A percentile compares a stretch with the other conserved stretches of the same genome.
phyloP scores from a whole-genome alignment of 2,329 filamentous ascomycete genomes.

The Xylaria sp. region DNA sequence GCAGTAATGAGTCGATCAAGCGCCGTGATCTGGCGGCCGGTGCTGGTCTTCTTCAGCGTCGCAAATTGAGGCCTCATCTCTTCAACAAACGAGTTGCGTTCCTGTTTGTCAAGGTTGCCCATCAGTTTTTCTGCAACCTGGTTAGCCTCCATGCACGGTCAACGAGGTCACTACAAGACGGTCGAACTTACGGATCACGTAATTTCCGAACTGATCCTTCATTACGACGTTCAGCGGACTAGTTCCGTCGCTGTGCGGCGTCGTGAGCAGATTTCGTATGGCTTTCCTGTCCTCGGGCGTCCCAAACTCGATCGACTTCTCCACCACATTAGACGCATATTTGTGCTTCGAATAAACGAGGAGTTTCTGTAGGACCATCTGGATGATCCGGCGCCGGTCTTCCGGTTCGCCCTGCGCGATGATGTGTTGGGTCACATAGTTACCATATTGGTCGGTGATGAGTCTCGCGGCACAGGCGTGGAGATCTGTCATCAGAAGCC shows the following conservation, averaged over 20 bases:
- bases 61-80: conserved; percentile 66
- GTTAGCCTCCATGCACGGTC: conserved; percentile 23
- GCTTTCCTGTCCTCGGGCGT: conserved; percentile 67
- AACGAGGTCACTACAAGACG: background rate
- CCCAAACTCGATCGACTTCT: conserved; percentile 82
- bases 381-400: conserved; percentile 74
- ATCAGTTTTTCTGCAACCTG: conserved; percentile 74
- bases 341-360: conserved; percentile 88
- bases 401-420: conserved; percentile 75
- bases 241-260: conserved; percentile 64
- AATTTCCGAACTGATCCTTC: conserved; percentile 92
- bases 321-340: conserved; percentile 95
- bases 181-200: conserved; percentile 84
- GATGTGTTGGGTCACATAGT: conserved; percentile 94
- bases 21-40: conserved; percentile 67
- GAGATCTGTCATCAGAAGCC: conserved; percentile 75
- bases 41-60: conserved; percentile 64
- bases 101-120: conserved; percentile 59
- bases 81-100: conserved; percentile 55
- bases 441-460: conserved; percentile 87
- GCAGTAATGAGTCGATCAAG: conserved; percentile 59
- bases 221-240: conserved; percentile 76
- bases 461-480: conserved; percentile 71
- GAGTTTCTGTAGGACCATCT: conserved; percentile 71
- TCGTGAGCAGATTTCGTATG: conserved; percentile 67